Evolutionary conservation across 2,329 filamentous ascomycete genomes (phyloP), one percentile per base, ranked within the genome.

Genomic region (Stagonosporopsis vannaccii): DNA sequence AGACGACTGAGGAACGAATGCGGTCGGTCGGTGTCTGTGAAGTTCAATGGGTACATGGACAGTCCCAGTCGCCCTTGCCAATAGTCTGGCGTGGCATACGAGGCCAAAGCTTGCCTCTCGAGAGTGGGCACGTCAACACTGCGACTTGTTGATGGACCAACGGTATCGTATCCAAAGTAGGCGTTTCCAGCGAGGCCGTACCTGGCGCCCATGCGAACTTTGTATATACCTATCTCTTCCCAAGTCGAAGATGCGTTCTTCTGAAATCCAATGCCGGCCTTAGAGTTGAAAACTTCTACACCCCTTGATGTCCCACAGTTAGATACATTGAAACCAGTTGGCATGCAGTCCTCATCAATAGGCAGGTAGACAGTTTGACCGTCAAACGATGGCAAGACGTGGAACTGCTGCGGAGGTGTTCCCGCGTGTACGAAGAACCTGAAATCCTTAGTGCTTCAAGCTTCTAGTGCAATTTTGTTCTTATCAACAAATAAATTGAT

Each of bases 251-350:
- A 48, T 5, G 12, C 35, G 19, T 48, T 48, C n/a, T 20, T 48
- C 9, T 48, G 45, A 12, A 48, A 48, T 9, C 35, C 45, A 4
- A 35, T 12, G 5, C 46, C 23, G 4, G 36, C 7, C 13, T 41
- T 41, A 2, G 26, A 32, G 7, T n/a, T 20, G n/a, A 49, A 49
- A 13, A 33, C 32, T n/a, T 41, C 37, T 4, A 41, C 28, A 25
- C 46, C 46, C 1, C 46, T 90, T 80, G 20, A 41, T 7, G 13
- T 3, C 3, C 37, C 36, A 41, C 46, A 49, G 9, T 49, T 23
- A 7, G 46, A 23, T 9, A 49, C 12, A 23, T 48, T 48, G 33
- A 48, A 22, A 3, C 45, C n/a, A 1, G 9, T n/a, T 2, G 44
- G 44, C 23, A 28, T 4, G 22, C 46, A 49, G 37, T 41, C 46